These are phyloP conservation scores for Chaetomiaceae sp. DNA, from an alignment of 2,329 filamentous ascomycete species.

Conservation along the genomic window DNA sequence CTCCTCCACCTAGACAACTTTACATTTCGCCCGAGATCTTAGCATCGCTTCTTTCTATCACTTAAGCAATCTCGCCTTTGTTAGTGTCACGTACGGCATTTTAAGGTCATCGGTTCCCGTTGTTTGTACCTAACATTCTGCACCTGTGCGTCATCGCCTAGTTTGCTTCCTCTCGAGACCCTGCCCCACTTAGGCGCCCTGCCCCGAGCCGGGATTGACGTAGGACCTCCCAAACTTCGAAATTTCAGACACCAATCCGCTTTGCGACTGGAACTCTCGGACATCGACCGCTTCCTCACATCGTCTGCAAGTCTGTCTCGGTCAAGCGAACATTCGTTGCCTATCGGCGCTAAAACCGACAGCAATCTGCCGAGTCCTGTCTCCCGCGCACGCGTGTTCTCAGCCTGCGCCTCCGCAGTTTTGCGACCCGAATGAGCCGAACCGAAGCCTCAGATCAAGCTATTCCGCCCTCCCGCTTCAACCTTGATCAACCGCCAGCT, in stretches of 20 bases:
- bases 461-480: not conserved
- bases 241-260: conserved; percentile 22
- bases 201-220: conserved; percentile 25
- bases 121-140: too few relatives aligned
- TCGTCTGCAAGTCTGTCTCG: not conserved
- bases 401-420: not conserved
- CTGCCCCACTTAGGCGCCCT: conserved; percentile 10
- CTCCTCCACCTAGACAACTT: too few relatives aligned
- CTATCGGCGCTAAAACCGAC: not conserved
- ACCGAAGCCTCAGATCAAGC: not conserved
- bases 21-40: too few relatives aligned
- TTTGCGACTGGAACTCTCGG: not conserved
- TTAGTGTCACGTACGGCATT: too few relatives aligned
- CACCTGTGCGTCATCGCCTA: not conserved
- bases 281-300: not conserved
- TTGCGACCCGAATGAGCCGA: conserved; percentile 4
- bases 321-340: not conserved
- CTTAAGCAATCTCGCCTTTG: too few relatives aligned
- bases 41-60: too few relatives aligned
- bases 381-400: not conserved
- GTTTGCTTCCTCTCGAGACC: not conserved
- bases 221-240: conserved; percentile 21
- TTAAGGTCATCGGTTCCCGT: too few relatives aligned
- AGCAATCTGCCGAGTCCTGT: not conserved
- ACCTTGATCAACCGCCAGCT: not conserved